A percentile compares a stretch with the other conserved stretches of the same genome.
Evolutionary conservation across 2,329 filamentous ascomycete species (phyloP).

Genomic region (Nemania serpens): DNA sequence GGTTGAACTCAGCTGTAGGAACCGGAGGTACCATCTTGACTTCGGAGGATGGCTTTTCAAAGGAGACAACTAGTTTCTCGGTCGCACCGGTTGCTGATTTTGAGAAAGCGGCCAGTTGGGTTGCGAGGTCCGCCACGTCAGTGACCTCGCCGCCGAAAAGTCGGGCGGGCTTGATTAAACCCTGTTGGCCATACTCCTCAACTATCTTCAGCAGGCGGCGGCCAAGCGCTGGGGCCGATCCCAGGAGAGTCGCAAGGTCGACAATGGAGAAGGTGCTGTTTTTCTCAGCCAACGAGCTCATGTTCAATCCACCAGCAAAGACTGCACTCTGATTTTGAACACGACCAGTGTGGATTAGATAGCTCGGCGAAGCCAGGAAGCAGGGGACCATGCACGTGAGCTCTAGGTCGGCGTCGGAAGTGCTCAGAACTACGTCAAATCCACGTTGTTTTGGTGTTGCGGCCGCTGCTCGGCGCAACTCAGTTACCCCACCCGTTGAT

Average conservation of each 20-base stretch:
- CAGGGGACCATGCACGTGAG: neutral
- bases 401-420: neutral
- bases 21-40: neutral
- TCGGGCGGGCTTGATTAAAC: neutral
- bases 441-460: neutral
- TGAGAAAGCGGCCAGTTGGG: neutral
- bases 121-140: neutral
- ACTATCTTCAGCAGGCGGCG: slow-evolving; percentile 15
- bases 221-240: slow-evolving; percentile 11
- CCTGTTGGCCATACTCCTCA: slow-evolving; percentile 6
- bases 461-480: neutral
- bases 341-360: slow-evolving; percentile 10
- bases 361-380: slow-evolving; percentile 13
- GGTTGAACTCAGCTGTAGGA: slow-evolving; percentile 10
- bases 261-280: slow-evolving; percentile 18
- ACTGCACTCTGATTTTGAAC: neutral
- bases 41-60: neutral
- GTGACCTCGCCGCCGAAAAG: neutral
- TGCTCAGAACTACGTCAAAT: slow-evolving; percentile 24
- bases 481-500: neutral
- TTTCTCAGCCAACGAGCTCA: slow-evolving; percentile 10
- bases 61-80: neutral
- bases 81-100: neutral
- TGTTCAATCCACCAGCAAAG: slow-evolving; percentile 8
- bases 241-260: slow-evolving; percentile 14